These are phyloP conservation scores for Naganishia friedmannii DNA, from an alignment of 768 basidiomycete genomes.

Conservation along the genomic window DNA sequence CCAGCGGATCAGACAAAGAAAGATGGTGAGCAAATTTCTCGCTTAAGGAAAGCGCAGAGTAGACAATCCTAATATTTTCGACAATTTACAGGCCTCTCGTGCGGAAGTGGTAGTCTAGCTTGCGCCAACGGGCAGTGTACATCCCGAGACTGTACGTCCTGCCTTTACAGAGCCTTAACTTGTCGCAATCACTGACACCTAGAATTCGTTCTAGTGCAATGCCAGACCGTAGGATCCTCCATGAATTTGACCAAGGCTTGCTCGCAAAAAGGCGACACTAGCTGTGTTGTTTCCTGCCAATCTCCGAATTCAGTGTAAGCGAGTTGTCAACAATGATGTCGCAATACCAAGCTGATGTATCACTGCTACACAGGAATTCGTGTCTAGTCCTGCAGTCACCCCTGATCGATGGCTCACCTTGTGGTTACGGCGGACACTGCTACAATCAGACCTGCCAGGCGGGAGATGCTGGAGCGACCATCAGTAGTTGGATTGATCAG, in stretches of 20 bases:
- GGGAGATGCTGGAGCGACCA: slow-evolving; percentile 62
- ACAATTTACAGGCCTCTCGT: slow-evolving; percentile 53
- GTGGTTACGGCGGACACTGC: slow-evolving; percentile 68
- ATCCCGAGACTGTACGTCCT: slow-evolving; percentile 62
- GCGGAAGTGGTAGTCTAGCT: slow-evolving; percentile 63
- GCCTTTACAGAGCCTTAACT: not conserved
- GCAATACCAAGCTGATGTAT: slow-evolving; percentile 13
- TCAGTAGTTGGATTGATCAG: slow-evolving; percentile 70
- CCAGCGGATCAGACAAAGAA: slow-evolving; percentile 63
- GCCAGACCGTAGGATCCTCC: slow-evolving; percentile 68
- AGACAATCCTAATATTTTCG: not conserved
- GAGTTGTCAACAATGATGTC: not conserved
- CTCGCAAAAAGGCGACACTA: slow-evolving; percentile 62
- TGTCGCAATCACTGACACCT: slow-evolving; percentile 11
- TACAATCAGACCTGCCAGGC: slow-evolving; percentile 62
- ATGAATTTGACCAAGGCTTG: slow-evolving; percentile 68
- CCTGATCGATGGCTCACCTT: slow-evolving; percentile 77
- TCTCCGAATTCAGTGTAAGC: slow-evolving; percentile 57
- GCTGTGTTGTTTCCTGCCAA: slow-evolving; percentile 76
- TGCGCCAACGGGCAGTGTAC: slow-evolving; percentile 80
- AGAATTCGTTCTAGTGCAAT: slow-evolving; percentile 61
- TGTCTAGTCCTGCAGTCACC: slow-evolving; percentile 70
- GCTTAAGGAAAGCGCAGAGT: not conserved
- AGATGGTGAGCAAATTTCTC: slow-evolving; percentile 58
- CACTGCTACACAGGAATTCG: slow-evolving; percentile 51